phyloP scores from a whole-genome alignment of 768 basidiomycete genomes.

The Naganishia antarctica region DNA sequence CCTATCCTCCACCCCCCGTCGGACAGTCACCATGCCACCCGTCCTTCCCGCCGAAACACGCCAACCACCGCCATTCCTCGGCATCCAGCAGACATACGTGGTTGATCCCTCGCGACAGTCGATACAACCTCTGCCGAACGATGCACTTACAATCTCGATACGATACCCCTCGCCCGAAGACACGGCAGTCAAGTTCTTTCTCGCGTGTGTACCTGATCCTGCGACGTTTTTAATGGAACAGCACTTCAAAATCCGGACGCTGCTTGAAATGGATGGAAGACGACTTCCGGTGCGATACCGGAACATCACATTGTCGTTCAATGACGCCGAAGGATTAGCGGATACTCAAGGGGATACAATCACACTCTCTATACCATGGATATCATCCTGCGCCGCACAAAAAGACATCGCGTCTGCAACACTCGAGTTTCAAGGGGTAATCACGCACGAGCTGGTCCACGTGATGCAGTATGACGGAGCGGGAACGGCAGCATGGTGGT shows the following conservation, averaged over 20 bases:
- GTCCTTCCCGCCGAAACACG: neutral
- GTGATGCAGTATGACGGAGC: conserved; percentile 34
- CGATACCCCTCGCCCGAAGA: conserved; percentile 58
- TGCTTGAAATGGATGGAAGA: neutral
- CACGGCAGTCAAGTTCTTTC: conserved; percentile 40
- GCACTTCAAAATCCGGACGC: neutral
- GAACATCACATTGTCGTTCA: conserved; percentile 4
- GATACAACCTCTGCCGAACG: conserved; percentile 57
- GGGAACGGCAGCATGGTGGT: conserved; percentile 32
- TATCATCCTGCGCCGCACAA: neutral
- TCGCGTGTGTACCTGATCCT: neutral
- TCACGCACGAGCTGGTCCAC: conserved; percentile 22
- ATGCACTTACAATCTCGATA: conserved; percentile 66
- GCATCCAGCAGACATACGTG: neutral
- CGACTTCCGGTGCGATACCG: neutral
- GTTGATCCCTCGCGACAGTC: conserved; percentile 26
- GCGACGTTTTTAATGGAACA: neutral
- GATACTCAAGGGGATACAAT: conserved; percentile 15
- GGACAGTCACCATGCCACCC: conserved; percentile 1
- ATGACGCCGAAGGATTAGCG: conserved; percentile 7
- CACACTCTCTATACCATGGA: conserved; percentile 22
- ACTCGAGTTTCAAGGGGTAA: conserved; percentile 23
- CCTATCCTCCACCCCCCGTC: neutral
- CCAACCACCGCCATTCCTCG: neutral
- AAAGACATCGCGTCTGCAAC: neutral